Percentiles rank a stretch among this genome's conserved stretches.
These are phyloP conservation scores for Phaeolepiota aurea DNA, from an alignment of 768 basidiomycete genomes.

Conservation along the genomic window DNA sequence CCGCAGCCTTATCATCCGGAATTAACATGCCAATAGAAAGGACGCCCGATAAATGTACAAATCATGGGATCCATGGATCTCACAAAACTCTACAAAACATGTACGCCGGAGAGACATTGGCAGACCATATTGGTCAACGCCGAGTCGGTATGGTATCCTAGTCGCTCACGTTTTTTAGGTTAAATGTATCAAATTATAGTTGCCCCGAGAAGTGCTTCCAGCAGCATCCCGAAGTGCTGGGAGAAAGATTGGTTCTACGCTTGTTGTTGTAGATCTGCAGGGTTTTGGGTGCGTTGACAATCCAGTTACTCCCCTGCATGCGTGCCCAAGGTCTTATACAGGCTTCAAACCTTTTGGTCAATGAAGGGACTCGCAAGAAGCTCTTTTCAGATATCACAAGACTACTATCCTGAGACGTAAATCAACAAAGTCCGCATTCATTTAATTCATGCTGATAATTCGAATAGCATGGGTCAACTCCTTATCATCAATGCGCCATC, in stretches of 20 bases:
- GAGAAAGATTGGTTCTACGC: constrained; percentile 35
- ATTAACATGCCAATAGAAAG: constrained; percentile 47
- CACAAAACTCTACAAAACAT: constrained; percentile 43
- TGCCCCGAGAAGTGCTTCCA: constrained; percentile 60
- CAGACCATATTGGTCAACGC: constrained; percentile 55
- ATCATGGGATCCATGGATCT: constrained; percentile 54
- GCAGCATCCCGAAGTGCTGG: constrained; percentile 52
- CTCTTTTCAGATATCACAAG: constrained; percentile 70
- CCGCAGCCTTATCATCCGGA: too few relatives aligned
- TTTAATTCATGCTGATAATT: background rate
- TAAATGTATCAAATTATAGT: constrained; percentile 15
- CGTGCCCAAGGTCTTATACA: constrained; percentile 21
- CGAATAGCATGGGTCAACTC: constrained; percentile 59
- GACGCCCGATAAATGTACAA: constrained; percentile 66
- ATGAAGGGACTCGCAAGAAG: constrained; percentile 54
- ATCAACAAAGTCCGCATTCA: constrained; percentile 10
- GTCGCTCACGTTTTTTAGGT: background rate
- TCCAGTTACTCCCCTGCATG: too few relatives aligned
- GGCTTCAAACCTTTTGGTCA: constrained; percentile 68
- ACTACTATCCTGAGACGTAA: constrained; percentile 73
- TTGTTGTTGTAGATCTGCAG: constrained; percentile 65
- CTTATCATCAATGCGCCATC: constrained; percentile 66
- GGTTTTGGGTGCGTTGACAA: constrained; percentile 49
- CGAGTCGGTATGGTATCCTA: constrained; percentile 33
- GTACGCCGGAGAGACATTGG: constrained; percentile 56